Conservation (phyloP, 768 basidiomycete genomes). For the Ramaria sp. region DNA sequence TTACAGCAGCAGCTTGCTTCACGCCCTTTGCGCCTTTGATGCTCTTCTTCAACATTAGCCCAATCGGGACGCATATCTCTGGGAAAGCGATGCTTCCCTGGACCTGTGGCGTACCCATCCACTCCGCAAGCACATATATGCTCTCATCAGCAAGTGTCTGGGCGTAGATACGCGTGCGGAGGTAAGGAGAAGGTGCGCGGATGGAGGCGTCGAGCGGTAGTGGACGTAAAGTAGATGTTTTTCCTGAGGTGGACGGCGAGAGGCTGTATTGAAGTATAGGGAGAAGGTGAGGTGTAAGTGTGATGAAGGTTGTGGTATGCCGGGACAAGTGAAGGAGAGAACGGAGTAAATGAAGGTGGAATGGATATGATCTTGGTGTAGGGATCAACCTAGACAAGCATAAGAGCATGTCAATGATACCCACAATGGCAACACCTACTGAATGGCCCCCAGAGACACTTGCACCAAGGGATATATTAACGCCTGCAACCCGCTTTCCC, state of each 20-base stretch:
- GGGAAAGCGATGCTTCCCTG: constrained; percentile 90
- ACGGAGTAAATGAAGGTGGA: constrained; percentile 86
- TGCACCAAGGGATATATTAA: constrained; percentile 94
- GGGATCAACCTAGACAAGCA: constrained; percentile 59
- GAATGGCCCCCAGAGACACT: constrained; percentile 85
- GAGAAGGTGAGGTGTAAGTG: constrained; percentile 77
- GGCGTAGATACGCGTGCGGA: constrained; percentile 75
- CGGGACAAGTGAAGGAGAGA: constrained; percentile 79
- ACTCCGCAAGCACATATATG: constrained; percentile 68
- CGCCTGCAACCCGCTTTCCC: constrained; percentile 73
- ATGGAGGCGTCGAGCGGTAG: constrained; percentile 84
- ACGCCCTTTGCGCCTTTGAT: constrained; percentile 49
- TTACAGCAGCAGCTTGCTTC: constrained; percentile 56
- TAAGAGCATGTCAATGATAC: not conserved
- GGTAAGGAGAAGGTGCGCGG: constrained; percentile 79
- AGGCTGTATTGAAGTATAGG: constrained; percentile 77
- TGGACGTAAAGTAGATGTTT: constrained; percentile 77
- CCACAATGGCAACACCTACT: constrained; percentile 39
- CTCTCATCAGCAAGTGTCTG: constrained; percentile 81
- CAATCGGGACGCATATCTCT: constrained; percentile 75
- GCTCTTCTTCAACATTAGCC: constrained; percentile 58
- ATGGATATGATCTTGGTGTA: constrained; percentile 85
- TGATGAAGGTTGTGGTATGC: constrained; percentile 79
- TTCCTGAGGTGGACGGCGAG: constrained; percentile 55
- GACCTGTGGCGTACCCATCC: constrained; percentile 58